phyloP scores from a whole-genome alignment of 345 rosid species.

The Citrus sp. region DNA sequence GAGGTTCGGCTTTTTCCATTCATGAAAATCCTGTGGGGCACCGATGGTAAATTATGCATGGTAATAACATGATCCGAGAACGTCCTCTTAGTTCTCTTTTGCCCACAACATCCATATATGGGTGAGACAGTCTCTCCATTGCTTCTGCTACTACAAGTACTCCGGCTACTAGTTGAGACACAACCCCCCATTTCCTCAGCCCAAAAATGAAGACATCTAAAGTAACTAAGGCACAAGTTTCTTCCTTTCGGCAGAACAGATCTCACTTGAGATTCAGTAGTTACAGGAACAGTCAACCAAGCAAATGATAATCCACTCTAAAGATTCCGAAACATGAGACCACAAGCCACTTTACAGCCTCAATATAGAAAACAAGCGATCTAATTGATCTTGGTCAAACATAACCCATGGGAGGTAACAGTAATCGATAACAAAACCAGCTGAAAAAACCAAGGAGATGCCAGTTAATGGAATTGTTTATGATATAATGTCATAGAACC shows the following conservation, averaged over 20 bases:
- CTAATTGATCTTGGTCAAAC: constrained; percentile 51
- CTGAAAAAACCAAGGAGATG: constrained; percentile 45
- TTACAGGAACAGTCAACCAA: constrained; percentile 32
- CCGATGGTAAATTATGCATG: constrained; percentile 60
- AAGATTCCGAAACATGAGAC: constrained; percentile 43
- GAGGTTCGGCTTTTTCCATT: constrained; percentile 86
- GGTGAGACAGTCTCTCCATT: constrained; percentile 59
- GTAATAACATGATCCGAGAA: constrained; percentile 61
- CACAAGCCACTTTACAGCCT: constrained; percentile 25
- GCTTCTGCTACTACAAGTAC: constrained; percentile 76
- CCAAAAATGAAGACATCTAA: constrained; percentile 34
- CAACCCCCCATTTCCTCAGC: constrained; percentile 85
- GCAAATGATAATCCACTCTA: constrained; percentile 24
- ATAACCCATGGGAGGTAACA: constrained; percentile 30
- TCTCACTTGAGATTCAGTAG: constrained; percentile 33
- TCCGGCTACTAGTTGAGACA: constrained; percentile 80
- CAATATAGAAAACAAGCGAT: constrained; percentile 29
- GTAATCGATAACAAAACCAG: constrained; percentile 36
- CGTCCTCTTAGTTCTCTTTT: constrained; percentile 64
- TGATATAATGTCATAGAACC: constrained; percentile 22
- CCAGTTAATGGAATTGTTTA: constrained; percentile 46
- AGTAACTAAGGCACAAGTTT: constrained; percentile 21
- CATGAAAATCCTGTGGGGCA: constrained; percentile 69
- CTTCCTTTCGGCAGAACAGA: constrained; percentile 34
- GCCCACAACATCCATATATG: constrained; percentile 63